Percentiles rank a stretch among this genome's conserved stretches.
phyloP scores from a whole-genome alignment of 2,329 filamentous ascomycete species.

The Aspergillus sp. region DNA sequence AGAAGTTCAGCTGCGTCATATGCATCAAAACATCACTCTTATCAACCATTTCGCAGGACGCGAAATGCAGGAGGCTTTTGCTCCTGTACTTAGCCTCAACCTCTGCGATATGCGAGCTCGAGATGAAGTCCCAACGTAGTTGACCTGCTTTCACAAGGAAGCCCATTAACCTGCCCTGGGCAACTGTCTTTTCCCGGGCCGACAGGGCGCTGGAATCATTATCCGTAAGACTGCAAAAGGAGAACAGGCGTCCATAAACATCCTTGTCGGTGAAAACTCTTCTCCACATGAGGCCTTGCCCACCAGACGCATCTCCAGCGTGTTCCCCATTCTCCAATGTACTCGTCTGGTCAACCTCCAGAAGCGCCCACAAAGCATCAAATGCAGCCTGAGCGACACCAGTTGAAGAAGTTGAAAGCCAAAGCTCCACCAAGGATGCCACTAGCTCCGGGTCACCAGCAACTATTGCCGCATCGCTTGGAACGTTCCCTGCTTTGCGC shows the following conservation, averaged over 20 bases:
- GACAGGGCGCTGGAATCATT: conserved; percentile 40
- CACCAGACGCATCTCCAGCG: conserved; percentile 27
- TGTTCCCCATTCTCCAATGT: conserved; percentile 28
- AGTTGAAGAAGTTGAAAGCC: conserved; percentile 57
- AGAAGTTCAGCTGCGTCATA: conserved; percentile 60
- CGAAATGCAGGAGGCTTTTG: conserved; percentile 55
- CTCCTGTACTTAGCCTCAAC: conserved; percentile 48
- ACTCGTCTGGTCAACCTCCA: conserved; percentile 50
- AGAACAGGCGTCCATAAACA: conserved; percentile 58
- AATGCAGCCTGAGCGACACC: conserved; percentile 56
- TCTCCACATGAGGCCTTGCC: conserved; percentile 60
- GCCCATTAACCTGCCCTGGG: conserved; percentile 60
- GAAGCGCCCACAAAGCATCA: conserved; percentile 52
- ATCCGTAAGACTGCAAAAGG: conserved; percentile 50
- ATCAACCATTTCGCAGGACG: conserved; percentile 57
- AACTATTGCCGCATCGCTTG: conserved; percentile 58
- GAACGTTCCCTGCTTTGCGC: conserved; percentile 53
- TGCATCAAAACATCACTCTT: conserved; percentile 60
- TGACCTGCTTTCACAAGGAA: conserved; percentile 55
- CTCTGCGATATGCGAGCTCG: conserved; percentile 51
- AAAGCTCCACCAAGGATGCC: conserved; percentile 55
- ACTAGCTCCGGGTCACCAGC: conserved; percentile 58
- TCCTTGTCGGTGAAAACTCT: conserved; percentile 61
- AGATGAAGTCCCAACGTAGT: conserved; percentile 56
- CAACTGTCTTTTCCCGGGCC: conserved; percentile 57